A percentile compares a stretch with the other conserved stretches of the same genome.
Conservation (phyloP, 805 yeast genomes). For the Cyberlindnera xishuangbannaensis region DNA sequence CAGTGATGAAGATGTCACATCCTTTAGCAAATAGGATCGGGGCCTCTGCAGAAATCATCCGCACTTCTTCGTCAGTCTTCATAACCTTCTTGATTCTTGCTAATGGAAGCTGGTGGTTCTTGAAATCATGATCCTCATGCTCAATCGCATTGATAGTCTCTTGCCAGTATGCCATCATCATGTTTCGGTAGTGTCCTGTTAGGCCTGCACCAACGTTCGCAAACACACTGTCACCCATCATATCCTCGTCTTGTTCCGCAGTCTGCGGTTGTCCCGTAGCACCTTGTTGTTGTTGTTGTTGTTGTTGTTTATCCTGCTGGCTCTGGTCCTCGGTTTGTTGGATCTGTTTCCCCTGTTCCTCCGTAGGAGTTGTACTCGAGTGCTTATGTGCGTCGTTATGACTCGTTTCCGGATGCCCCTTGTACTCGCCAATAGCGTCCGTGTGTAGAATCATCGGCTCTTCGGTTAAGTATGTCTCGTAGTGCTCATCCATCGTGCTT, state of each 20-base stretch:
- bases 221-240: constrained; percentile 57
- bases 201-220: constrained; percentile 92
- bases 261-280: constrained; percentile 23
- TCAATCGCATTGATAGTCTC: constrained; percentile 89
- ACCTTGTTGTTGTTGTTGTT: background rate
- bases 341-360: too few relatives aligned
- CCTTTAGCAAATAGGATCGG: constrained; percentile 97
- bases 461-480: too few relatives aligned
- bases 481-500: too few relatives aligned
- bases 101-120: constrained; percentile 88
- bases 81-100: constrained; percentile 96
- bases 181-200: constrained; percentile 71
- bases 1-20: constrained; percentile 95
- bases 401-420: too few relatives aligned
- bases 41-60: constrained; percentile 98
- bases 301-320: background rate
- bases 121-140: constrained; percentile 80
- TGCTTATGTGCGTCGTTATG: too few relatives aligned
- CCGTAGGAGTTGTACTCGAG: too few relatives aligned
- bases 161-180: constrained; percentile 97
- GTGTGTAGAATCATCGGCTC: too few relatives aligned
- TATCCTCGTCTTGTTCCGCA: constrained; percentile 30
- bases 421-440: too few relatives aligned
- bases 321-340: background rate
- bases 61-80: constrained; percentile 96